phyloP scores from a whole-genome alignment of 805 yeast genomes.

The Kuraishia cidri region DNA sequence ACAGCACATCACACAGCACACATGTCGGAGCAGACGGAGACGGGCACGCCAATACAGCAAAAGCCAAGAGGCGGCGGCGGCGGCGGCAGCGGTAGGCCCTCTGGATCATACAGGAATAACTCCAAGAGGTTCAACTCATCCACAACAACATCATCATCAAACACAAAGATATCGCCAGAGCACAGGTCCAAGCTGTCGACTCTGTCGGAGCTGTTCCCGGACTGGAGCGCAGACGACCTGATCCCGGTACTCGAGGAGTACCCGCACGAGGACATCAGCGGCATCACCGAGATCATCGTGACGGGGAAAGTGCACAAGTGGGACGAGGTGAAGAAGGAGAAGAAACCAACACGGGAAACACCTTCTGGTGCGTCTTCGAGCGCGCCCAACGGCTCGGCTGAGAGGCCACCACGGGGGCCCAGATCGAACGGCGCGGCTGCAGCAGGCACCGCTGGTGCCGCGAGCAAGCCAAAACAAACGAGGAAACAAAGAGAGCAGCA shows the following conservation, averaged over 20 bases:
- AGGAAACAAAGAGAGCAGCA: slow-evolving; percentile 3
- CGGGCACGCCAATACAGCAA: no score
- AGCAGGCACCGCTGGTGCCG: neutral
- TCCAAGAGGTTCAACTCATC: no score
- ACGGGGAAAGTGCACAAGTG: slow-evolving; percentile 87
- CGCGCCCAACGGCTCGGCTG: slow-evolving; percentile 3
- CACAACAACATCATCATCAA: no score
- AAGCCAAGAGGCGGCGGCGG: no score
- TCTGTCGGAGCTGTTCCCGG: slow-evolving; percentile 84
- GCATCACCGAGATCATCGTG: slow-evolving; percentile 79
- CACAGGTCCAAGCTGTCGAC: slow-evolving; percentile 33
- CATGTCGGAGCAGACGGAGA: no score
- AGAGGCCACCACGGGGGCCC: slow-evolving; percentile 1
- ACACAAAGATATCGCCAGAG: slow-evolving; percentile 1
- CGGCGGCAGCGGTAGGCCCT: no score
- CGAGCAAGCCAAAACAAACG: slow-evolving; percentile 3
- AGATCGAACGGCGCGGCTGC: neutral
- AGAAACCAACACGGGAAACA: slow-evolving; percentile 21
- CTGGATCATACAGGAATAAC: no score
- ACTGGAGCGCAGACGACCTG: slow-evolving; percentile 87
- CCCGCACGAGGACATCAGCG: slow-evolving; percentile 55
- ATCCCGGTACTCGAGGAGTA: slow-evolving; percentile 67
- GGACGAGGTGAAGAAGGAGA: slow-evolving; percentile 75
- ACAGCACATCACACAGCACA: no score
- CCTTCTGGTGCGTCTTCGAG: slow-evolving; percentile 2